Percentiles rank a stretch among this genome's conserved stretches.
Evolutionary conservation across 495 filamentous ascomycete species (phyloP).

Genomic region (Annulohypoxylon bovei): DNA sequence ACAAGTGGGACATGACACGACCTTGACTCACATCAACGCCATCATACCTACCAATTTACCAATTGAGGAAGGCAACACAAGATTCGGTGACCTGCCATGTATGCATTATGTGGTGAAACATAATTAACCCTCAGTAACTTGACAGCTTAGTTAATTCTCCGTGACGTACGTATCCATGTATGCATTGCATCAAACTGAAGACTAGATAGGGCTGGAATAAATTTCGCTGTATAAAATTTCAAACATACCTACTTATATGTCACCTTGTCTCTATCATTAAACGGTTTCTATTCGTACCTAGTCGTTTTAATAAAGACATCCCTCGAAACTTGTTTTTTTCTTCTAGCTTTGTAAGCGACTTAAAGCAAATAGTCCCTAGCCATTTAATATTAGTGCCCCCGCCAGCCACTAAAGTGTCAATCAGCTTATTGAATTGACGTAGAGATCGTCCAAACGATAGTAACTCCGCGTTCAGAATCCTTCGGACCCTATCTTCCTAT

Average conservation of each 20-base stretch:
- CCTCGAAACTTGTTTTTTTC: too few species aligned
- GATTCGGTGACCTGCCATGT: not conserved
- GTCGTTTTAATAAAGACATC: too few species aligned
- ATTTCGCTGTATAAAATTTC: not conserved
- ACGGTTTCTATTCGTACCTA: too few species aligned
- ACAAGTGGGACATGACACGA: not conserved
- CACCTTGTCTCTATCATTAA: too few species aligned
- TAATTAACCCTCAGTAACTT: not conserved
- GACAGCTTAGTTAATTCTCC: not conserved
- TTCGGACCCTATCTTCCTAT: not conserved
- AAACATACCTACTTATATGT: too few species aligned
- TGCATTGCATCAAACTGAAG: too few species aligned
- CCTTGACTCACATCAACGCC: not conserved
- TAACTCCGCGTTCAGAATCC: not conserved
- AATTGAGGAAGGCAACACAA: not conserved
- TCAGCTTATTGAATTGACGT: not conserved
- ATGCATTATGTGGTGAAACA: conserved; percentile 12
- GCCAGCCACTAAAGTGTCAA: not conserved
- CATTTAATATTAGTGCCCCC: not conserved
- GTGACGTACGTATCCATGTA: not conserved
- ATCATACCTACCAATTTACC: not conserved
- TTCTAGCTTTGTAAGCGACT: not conserved
- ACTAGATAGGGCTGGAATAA: too few species aligned
- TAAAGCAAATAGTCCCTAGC: not conserved
- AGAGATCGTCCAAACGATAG: not conserved